Conservation (phyloP, 2,329 filamentous ascomycete species). For the Botrytis pseudocinerea region DNA sequence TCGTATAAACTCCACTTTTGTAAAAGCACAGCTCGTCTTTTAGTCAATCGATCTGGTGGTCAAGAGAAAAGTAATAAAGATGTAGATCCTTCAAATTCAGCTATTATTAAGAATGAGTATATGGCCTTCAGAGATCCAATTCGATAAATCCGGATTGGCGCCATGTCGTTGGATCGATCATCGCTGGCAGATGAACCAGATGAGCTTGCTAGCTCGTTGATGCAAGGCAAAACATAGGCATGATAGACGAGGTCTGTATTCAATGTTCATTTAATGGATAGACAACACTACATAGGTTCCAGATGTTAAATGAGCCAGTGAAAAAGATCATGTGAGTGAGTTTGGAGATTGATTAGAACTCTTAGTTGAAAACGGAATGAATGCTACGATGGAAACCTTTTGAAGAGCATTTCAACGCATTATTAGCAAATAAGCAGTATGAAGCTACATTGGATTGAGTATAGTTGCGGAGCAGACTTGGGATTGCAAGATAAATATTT, state of each 20-base stretch:
- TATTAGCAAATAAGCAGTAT: background rate
- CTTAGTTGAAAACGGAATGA: background rate
- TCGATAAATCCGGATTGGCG: background rate
- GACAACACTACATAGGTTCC: background rate
- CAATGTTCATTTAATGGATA: slow-evolving; percentile 16
- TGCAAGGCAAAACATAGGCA: background rate
- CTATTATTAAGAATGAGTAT: background rate
- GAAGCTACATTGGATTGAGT: no score
- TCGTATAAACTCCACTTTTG: background rate
- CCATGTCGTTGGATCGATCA: background rate
- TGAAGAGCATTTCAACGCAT: background rate
- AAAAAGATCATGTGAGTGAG: background rate
- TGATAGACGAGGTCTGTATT: background rate
- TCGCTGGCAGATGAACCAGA: background rate
- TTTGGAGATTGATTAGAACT: slow-evolving; percentile 1
- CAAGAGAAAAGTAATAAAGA: background rate
- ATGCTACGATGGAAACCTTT: background rate
- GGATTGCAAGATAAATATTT: background rate
- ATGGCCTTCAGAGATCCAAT: background rate
- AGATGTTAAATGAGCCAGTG: slow-evolving; percentile 6
- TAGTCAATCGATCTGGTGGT: background rate
- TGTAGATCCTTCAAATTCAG: background rate
- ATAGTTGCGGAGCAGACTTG: background rate
- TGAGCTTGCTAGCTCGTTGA: slow-evolving; percentile 1
- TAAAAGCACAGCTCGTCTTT: background rate